A percentile compares a stretch with the other conserved stretches of the same genome.
Conservation (phyloP, 106 monocot species). For the Narthecium ossifragum region DNA sequence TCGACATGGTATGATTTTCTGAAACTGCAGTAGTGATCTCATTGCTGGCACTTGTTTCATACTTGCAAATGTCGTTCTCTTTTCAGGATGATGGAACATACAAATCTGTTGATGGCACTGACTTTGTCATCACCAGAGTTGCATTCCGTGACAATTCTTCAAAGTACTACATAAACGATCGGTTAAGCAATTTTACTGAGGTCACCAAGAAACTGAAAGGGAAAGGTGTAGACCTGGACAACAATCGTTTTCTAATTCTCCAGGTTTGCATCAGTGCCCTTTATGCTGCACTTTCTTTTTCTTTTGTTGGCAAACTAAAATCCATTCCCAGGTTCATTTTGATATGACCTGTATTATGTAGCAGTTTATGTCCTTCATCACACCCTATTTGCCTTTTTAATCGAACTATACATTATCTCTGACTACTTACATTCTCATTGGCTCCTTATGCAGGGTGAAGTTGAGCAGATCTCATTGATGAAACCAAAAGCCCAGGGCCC, state of each 20-base stretch:
- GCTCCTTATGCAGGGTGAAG: constrained; percentile 63
- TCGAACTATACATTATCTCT: too few species aligned
- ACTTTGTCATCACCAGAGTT: constrained; percentile 78
- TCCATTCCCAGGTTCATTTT: too few species aligned
- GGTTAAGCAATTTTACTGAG: constrained; percentile 91
- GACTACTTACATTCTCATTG: background rate
- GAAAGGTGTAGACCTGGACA: constrained; percentile 96
- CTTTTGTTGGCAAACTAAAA: too few species aligned
- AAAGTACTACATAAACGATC: constrained; percentile 94
- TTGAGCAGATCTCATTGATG: constrained; percentile 98
- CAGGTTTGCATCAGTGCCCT: too few species aligned
- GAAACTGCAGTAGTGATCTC: background rate
- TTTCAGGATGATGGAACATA: constrained; percentile 74
- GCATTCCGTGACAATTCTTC: constrained; percentile 96
- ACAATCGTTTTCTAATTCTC: constrained; percentile 92
- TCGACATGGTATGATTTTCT: constrained; percentile 55
- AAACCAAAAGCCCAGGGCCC: constrained; percentile 93
- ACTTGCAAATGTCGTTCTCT: background rate
- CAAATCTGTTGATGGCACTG: constrained; percentile 69
- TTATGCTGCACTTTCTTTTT: too few species aligned
- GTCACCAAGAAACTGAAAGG: constrained; percentile 92
- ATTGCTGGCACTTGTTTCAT: background rate
- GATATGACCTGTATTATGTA: too few species aligned
- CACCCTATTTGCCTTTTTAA: too few species aligned
- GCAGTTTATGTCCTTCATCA: too few species aligned